These are phyloP conservation scores for Beauveria sp. DNA, from an alignment of 2,329 filamentous ascomycete species.

Conservation along the genomic window DNA sequence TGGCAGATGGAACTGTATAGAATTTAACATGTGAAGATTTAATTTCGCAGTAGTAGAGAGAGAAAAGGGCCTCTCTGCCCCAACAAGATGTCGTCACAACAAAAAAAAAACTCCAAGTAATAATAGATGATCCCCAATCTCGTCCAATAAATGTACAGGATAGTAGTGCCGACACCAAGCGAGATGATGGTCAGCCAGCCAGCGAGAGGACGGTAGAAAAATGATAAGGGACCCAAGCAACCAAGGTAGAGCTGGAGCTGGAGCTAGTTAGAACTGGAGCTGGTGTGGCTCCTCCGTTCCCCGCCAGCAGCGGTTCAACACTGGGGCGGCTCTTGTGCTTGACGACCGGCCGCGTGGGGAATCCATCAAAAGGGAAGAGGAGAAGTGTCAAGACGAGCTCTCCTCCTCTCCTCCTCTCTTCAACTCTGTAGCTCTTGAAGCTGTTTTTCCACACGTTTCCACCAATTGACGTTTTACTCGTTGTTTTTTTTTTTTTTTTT, in stretches of 20 bases:
- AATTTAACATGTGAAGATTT: slow-evolving; percentile 6
- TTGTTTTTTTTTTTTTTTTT: background rate
- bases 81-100: background rate
- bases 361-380: background rate
- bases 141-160: background rate
- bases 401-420: background rate
- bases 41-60: background rate
- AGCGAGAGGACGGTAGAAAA: too few relatives aligned
- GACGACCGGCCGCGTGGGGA: background rate
- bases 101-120: background rate
- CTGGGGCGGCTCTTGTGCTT: background rate
- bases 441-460: too few relatives aligned
- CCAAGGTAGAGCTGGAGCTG: background rate
- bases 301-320: background rate
- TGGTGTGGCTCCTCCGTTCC: background rate
- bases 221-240: background rate
- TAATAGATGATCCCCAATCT: background rate
- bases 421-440: background rate
- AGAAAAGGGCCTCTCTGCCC: background rate
- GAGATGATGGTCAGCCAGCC: background rate
- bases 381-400: background rate
- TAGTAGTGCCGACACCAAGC: slow-evolving; percentile 1
- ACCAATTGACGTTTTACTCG: background rate
- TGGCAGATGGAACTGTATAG: background rate
- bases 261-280: background rate